Evolutionary conservation across 2,329 filamentous ascomycete genomes (phyloP).

Genomic region (Aspergillus unguis): DNA sequence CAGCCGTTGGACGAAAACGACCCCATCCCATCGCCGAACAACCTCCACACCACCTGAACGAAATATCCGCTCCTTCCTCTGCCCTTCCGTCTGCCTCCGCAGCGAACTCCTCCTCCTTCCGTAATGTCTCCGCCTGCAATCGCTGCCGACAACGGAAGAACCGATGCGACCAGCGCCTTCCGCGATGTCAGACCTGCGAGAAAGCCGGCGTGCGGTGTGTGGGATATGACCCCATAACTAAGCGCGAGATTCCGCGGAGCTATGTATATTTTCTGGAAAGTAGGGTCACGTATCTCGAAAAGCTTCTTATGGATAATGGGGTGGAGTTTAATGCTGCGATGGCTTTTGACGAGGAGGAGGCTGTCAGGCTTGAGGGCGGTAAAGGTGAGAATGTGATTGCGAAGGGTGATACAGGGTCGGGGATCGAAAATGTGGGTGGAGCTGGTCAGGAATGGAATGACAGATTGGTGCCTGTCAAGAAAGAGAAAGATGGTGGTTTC

Average conservation of each 20-base stretch:
- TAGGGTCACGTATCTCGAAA: slow-evolving; percentile 77
- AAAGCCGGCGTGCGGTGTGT: slow-evolving; percentile 91
- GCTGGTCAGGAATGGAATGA: slow-evolving; percentile 13
- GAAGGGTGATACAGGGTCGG: slow-evolving; percentile 16
- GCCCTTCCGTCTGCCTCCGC: slow-evolving; percentile 20
- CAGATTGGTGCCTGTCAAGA: slow-evolving; percentile 18
- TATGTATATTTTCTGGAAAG: slow-evolving; percentile 96
- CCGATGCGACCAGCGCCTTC: slow-evolving; percentile 87
- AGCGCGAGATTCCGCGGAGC: slow-evolving; percentile 86
- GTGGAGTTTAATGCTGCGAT: slow-evolving; percentile 69
- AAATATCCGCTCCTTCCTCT: slow-evolving; percentile 15
- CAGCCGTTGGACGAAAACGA: slow-evolving; percentile 37
- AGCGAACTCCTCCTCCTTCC: slow-evolving; percentile 54
- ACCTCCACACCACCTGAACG: slow-evolving; percentile 19
- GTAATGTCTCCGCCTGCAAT: slow-evolving; percentile 92
- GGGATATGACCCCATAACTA: slow-evolving; percentile 93
- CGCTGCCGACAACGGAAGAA: slow-evolving; percentile 90
- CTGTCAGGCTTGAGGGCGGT: slow-evolving; percentile 29
- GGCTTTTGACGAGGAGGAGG: slow-evolving; percentile 58
- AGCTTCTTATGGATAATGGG: slow-evolving; percentile 64
- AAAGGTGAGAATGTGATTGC: slow-evolving; percentile 20
- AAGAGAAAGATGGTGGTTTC: slow-evolving; percentile 21
- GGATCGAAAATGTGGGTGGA: neutral
- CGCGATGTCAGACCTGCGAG: slow-evolving; percentile 85
- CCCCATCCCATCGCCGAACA: slow-evolving; percentile 30